Conservation (phyloP, 1,284 basidiomycete genomes). For the Boletus hoseneyae region DNA sequence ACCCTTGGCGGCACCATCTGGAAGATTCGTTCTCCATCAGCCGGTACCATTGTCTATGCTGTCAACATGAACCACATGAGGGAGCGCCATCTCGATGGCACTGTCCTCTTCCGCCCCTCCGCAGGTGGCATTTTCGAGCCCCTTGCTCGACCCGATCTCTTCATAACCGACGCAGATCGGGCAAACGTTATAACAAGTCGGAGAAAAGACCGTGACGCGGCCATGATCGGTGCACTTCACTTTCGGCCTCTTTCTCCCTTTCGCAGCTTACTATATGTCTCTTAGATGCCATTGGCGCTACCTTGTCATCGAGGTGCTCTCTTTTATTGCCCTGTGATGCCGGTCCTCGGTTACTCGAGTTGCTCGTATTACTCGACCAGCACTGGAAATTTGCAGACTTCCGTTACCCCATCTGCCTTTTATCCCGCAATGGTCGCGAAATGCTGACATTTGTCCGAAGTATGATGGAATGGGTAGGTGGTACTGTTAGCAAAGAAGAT, state of each 20-base stretch:
- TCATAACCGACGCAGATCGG: constrained; percentile 92
- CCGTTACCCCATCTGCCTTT: constrained; percentile 85
- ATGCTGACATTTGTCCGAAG: constrained; percentile 93
- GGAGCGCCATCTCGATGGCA: constrained; percentile 95
- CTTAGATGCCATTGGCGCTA: constrained; percentile 69
- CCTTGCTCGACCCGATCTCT: constrained; percentile 82
- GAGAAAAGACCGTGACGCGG: constrained; percentile 87
- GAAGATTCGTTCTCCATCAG: constrained; percentile 96
- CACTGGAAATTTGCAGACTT: constrained; percentile 92
- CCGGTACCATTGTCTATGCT: constrained; percentile 94
- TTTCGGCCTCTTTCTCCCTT: not conserved
- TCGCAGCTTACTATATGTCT: constrained; percentile 6
- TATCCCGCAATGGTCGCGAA: constrained; percentile 88
- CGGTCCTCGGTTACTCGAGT: constrained; percentile 89
- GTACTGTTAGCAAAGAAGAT: constrained; percentile 87
- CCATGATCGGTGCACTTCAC: constrained; percentile 69
- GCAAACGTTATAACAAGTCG: constrained; percentile 80
- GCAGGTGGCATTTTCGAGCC: constrained; percentile 83
- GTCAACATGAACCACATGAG: constrained; percentile 97
- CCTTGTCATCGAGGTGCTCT: constrained; percentile 73
- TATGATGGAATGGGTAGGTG: constrained; percentile 99
- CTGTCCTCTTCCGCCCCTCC: constrained; percentile 73
- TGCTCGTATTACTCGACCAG: constrained; percentile 93
- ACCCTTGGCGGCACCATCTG: constrained; percentile 96
- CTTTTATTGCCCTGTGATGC: constrained; percentile 92